Percentiles rank a stretch among this genome's conserved stretches.
Evolutionary conservation across 1,284 basidiomycete genomes (phyloP).

Genomic region (Irpex sp.): DNA sequence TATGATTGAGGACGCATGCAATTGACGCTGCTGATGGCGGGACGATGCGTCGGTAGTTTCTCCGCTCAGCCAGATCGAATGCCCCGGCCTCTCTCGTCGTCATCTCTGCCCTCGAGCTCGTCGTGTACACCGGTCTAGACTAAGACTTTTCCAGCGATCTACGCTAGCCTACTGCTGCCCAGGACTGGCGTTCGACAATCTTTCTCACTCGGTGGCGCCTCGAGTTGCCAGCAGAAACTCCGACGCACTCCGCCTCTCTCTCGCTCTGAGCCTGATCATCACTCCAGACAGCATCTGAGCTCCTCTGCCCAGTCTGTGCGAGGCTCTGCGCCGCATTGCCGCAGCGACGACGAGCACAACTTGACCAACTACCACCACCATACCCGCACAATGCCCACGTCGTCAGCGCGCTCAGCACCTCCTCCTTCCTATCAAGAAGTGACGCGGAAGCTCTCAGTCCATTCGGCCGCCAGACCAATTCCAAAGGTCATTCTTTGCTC

Average conservation of each 20-base stretch:
- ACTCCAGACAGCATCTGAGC: background rate
- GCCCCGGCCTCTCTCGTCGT: background rate
- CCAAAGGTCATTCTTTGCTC: conserved; percentile 36
- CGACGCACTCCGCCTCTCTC: background rate
- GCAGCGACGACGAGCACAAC: background rate
- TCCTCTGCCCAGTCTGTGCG: background rate
- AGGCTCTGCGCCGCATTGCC: background rate
- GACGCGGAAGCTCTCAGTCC: conserved; percentile 81
- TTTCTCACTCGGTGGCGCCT: background rate
- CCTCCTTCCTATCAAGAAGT: conserved; percentile 86
- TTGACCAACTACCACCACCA: background rate
- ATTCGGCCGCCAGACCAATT: conserved; percentile 37
- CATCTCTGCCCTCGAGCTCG: conserved; percentile 4
- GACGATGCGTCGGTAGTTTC: background rate
- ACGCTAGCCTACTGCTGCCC: background rate
- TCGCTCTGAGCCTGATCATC: background rate
- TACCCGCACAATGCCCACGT: conserved; percentile 1
- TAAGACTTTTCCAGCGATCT: background rate
- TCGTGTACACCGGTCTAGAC: background rate
- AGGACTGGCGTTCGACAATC: background rate
- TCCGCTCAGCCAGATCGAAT: background rate
- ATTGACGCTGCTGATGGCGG: background rate
- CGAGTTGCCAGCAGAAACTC: background rate
- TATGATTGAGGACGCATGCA: background rate
- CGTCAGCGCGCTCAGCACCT: conserved; percentile 53